Percentiles rank a stretch among this genome's conserved stretches.
Conservation (phyloP, 163 green algal genomes). For the Scenedesmus sp. region DNA sequence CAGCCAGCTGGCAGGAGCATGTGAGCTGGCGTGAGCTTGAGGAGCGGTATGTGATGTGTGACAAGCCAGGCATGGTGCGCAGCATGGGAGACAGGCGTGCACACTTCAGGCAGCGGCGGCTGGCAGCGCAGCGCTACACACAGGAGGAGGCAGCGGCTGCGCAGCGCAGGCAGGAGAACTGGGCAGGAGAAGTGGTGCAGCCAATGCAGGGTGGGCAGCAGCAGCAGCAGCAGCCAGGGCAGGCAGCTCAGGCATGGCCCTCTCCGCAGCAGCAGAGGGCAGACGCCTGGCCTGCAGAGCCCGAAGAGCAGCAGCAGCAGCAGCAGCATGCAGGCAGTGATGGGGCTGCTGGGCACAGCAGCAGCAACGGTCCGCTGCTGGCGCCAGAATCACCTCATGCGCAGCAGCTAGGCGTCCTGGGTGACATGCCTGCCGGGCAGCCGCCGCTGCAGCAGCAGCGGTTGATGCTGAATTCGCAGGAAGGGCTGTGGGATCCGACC, state of each 20-base stretch:
- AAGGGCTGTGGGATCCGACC: neutral
- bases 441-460: neutral
- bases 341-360: neutral
- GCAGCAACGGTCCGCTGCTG: neutral
- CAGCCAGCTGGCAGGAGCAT: neutral
- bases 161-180: constrained; percentile 10
- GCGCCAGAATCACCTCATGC: neutral
- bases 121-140: neutral
- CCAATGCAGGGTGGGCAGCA: neutral
- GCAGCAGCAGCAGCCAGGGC: neutral
- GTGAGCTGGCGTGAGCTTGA: constrained; percentile 1
- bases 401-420: neutral
- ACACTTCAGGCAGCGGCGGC: neutral
- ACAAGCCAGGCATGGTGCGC: neutral
- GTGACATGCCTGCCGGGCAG: neutral
- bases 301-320: neutral
- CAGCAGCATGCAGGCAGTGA: neutral
- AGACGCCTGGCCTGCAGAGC: neutral
- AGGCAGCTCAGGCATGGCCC: neutral
- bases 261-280: neutral
- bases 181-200: neutral
- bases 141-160: constrained; percentile 1
- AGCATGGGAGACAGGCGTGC: neutral
- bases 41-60: neutral
- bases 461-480: neutral